Conservation (phyloP, 2,329 filamentous ascomycete genomes). For the Chrysoporthe cubensis region DNA sequence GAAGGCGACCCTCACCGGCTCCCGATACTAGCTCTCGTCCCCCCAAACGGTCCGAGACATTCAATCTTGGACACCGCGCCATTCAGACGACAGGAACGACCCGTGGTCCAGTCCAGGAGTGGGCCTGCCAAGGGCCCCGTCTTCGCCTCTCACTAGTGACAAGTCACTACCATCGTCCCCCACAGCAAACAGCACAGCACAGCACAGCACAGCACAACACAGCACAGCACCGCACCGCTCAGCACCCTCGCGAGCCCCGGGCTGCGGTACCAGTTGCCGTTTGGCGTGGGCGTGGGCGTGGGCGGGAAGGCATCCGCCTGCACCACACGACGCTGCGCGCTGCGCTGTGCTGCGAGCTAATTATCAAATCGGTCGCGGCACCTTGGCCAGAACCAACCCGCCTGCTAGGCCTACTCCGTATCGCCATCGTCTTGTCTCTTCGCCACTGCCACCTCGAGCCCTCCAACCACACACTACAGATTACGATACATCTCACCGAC, state of each 20-base stretch:
- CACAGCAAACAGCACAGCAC: no score
- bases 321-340: not conserved
- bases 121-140: not conserved
- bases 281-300: no score
- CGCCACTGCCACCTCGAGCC: conserved; percentile 8
- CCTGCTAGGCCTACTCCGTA: not conserved
- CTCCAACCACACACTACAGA: conserved; percentile 6
- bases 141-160: not conserved
- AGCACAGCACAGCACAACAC: no score
- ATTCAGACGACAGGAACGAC: not conserved
- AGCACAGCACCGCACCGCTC: no score
- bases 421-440: not conserved
- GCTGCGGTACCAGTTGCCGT: no score
- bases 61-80: not conserved
- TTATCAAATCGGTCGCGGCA: not conserved
- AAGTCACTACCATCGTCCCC: not conserved
- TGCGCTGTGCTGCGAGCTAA: not conserved
- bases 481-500: conserved; percentile 17
- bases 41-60: conserved; percentile 5
- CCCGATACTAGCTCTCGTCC: not conserved
- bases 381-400: not conserved
- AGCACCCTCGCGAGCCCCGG: no score
- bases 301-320: no score
- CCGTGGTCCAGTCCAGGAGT: not conserved
- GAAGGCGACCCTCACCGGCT: no score